Percentiles rank a stretch among this genome's conserved stretches.
Evolutionary conservation across 2,329 filamentous ascomycete species (phyloP).

Genomic region (Phialemoniopsis sp.): DNA sequence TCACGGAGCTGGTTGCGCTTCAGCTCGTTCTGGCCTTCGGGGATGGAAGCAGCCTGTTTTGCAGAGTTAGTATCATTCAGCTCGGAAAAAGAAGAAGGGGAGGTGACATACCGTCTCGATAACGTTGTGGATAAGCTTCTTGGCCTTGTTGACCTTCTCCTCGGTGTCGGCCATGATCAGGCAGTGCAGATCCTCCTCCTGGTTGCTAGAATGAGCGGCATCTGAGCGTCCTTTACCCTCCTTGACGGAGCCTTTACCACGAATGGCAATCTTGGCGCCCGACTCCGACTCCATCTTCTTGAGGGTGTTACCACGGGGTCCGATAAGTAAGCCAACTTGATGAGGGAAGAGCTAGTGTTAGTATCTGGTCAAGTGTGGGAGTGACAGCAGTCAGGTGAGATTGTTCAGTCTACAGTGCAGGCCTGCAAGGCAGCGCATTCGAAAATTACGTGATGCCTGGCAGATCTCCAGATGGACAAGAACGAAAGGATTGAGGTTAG

Average conservation of each 20-base stretch:
- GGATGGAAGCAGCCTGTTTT: slow-evolving; percentile 92
- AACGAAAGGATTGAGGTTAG: slow-evolving; percentile 47
- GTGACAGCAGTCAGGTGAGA: slow-evolving; percentile 21
- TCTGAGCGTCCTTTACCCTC: slow-evolving; percentile 99
- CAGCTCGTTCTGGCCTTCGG: slow-evolving; percentile 96
- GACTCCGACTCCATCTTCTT: slow-evolving; percentile 99
- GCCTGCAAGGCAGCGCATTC: slow-evolving; percentile 21
- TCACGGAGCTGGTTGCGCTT: slow-evolving; percentile 98
- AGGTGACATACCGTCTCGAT: slow-evolving; percentile 82
- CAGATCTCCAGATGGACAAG: slow-evolving; percentile 32
- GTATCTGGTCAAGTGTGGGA: slow-evolving; percentile 48
- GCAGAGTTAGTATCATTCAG: background rate
- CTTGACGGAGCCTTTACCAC: slow-evolving; percentile 98
- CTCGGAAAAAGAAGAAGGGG: background rate
- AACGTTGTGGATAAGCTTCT: slow-evolving; percentile 96
- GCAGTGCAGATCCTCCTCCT: slow-evolving; percentile 98
- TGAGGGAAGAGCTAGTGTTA: slow-evolving; percentile 84
- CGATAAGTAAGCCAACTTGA: slow-evolving; percentile 99
- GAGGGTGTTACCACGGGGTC: slow-evolving; percentile 97
- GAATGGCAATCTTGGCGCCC: slow-evolving; percentile 96
- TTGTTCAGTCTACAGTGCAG: slow-evolving; percentile 6
- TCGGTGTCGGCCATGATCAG: slow-evolving; percentile 99
- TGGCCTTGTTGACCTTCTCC: slow-evolving; percentile 99
- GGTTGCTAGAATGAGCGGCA: slow-evolving; percentile 98
- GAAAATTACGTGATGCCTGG: slow-evolving; percentile 31